phyloP scores from a whole-genome alignment of 768 basidiomycete genomes.

The Russula earlei region DNA sequence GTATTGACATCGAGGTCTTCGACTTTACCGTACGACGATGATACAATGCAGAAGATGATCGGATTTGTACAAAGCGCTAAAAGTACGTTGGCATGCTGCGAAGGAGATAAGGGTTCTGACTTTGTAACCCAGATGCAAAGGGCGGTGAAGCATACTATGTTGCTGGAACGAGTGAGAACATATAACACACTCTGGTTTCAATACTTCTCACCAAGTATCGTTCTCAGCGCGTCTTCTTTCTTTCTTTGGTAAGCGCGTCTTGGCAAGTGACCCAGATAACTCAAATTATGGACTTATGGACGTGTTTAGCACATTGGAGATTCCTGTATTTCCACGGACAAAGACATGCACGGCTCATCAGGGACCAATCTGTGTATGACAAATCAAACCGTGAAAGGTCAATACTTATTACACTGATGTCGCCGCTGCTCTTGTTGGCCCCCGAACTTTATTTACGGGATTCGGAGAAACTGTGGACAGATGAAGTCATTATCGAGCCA shows the following conservation, averaged over 20 bases:
- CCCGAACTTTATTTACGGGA: conserved; percentile 7
- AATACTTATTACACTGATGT: conserved; percentile 5
- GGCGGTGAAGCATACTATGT: background rate
- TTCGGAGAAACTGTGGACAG: conserved; percentile 3
- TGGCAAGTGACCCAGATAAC: background rate
- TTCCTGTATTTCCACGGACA: conserved; percentile 15
- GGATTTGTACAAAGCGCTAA: conserved; percentile 1
- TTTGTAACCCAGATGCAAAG: background rate
- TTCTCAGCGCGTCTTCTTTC: conserved; percentile 7
- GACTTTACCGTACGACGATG: conserved; percentile 11
- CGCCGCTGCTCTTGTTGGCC: conserved; percentile 9
- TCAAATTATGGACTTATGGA: background rate
- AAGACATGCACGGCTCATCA: conserved; percentile 1
- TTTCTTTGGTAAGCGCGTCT: background rate
- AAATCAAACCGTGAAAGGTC: background rate
- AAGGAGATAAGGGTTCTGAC: background rate
- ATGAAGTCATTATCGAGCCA: conserved; percentile 3
- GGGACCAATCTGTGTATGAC: background rate
- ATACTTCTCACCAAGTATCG: background rate
- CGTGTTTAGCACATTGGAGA: conserved; percentile 8
- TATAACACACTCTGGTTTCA: background rate
- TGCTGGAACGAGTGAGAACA: conserved; percentile 1
- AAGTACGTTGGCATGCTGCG: background rate
- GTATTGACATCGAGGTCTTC: conserved; percentile 8
- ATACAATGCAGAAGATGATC: conserved; percentile 5